These are phyloP conservation scores for Leucocoprinus sp. DNA, from an alignment of 768 basidiomycete genomes.

Conservation along the genomic window DNA sequence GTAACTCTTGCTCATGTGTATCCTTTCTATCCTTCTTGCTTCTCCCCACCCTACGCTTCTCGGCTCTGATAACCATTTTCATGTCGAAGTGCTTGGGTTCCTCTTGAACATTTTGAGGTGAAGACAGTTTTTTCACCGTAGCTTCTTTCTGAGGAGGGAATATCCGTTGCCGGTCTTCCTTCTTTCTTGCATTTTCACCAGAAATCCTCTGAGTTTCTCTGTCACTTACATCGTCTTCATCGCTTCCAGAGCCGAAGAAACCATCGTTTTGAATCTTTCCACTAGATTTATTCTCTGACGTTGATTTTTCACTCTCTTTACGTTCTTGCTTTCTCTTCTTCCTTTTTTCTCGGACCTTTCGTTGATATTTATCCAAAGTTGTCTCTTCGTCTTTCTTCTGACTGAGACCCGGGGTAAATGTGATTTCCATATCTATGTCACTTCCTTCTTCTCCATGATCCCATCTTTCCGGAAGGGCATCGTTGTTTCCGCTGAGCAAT, in stretches of 20 bases:
- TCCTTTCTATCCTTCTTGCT: constrained; percentile 31
- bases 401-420: constrained; percentile 81
- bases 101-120: constrained; percentile 42
- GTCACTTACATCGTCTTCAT: constrained; percentile 24
- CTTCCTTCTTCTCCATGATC: constrained; percentile 35
- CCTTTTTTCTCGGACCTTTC: constrained; percentile 85
- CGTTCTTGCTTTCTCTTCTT: constrained; percentile 68
- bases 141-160: constrained; percentile 29
- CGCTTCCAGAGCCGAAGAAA: constrained; percentile 63
- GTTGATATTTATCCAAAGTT: constrained; percentile 81
- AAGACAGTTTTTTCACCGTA: constrained; percentile 57
- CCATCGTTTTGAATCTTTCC: constrained; percentile 43
- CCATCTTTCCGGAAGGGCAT: constrained; percentile 83
- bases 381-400: constrained; percentile 66
- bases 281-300: too few species aligned
- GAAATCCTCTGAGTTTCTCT: constrained; percentile 12
- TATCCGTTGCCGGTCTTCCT: constrained; percentile 15
- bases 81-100: constrained; percentile 83
- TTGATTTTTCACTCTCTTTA: too few species aligned
- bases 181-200: constrained; percentile 15
- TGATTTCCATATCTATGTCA: constrained; percentile 88
- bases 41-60: constrained; percentile 56
- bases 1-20: constrained; percentile 52
- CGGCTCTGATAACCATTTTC: constrained; percentile 80
- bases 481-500: constrained; percentile 57